Conservation (phyloP, 768 basidiomycete species). For the Tulasnella calospora region DNA sequence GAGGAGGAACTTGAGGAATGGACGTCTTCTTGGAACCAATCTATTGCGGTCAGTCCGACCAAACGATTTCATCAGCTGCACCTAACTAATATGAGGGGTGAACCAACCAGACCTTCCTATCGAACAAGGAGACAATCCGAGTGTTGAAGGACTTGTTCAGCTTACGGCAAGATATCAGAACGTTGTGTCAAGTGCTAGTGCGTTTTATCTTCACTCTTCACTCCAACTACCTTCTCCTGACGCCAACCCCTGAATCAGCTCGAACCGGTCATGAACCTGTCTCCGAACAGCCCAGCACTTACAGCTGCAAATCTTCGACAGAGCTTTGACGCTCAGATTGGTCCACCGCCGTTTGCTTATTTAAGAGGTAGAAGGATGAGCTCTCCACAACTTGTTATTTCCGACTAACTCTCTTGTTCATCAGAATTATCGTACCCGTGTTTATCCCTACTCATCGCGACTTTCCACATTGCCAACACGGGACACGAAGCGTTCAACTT, state of each 20-base stretch:
- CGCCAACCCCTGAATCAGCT: conserved; percentile 26
- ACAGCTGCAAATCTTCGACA: conserved; percentile 43
- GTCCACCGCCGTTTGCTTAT: conserved; percentile 49
- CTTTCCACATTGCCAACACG: conserved; percentile 65
- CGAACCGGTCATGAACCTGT: conserved; percentile 36
- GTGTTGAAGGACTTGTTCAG: background rate
- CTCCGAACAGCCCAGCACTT: conserved; percentile 51
- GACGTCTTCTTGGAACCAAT: conserved; percentile 48
- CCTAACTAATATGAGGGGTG: background rate
- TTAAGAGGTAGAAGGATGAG: conserved; percentile 47
- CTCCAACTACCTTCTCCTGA: background rate
- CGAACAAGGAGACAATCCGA: background rate
- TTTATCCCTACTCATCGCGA: conserved; percentile 79
- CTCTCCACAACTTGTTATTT: background rate
- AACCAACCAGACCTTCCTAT: background rate
- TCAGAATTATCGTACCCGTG: conserved; percentile 71
- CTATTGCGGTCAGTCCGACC: conserved; percentile 44
- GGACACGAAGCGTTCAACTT: conserved; percentile 83
- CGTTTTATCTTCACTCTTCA: background rate
- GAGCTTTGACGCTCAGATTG: conserved; percentile 51
- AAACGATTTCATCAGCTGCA: background rate
- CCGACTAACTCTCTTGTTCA: background rate
- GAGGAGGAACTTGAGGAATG: conserved; percentile 46
- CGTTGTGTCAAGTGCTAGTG: background rate
- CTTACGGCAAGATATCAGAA: conserved; percentile 6